A percentile compares a stretch with the other conserved stretches of the same genome.
These are phyloP conservation scores for Penicillium sp. DNA, from an alignment of 2,329 filamentous ascomycete species.

Conservation along the genomic window DNA sequence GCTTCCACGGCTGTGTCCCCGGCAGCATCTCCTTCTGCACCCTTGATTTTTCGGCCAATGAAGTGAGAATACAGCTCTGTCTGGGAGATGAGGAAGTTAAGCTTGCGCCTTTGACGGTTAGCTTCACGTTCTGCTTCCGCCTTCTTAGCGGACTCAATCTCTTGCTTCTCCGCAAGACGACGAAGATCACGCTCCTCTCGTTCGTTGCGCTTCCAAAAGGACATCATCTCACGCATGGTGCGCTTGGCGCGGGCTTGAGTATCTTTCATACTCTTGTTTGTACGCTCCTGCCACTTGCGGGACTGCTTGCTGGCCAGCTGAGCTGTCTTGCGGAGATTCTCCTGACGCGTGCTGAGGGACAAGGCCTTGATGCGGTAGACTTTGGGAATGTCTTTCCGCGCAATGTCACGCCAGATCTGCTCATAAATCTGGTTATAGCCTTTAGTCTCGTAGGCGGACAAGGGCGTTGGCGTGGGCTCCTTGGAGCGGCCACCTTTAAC, in stretches of 20 bases:
- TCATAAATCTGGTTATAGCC: conserved; percentile 95
- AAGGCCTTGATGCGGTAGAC: conserved; percentile 79
- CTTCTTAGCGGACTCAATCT: conserved; percentile 91
- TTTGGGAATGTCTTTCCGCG: conserved; percentile 86
- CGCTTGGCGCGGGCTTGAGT: conserved; percentile 93
- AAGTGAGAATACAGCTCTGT: conserved; percentile 99
- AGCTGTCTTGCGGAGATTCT: conserved; percentile 96
- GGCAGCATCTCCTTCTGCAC: conserved; percentile 77
- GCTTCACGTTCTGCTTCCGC: conserved; percentile 96
- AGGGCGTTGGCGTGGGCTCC: no score
- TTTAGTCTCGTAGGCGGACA: conserved; percentile 79
- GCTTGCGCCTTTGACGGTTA: conserved; percentile 92
- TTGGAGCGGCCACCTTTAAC: no score
- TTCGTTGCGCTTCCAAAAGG: conserved; percentile 98
- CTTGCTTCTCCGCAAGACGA: conserved; percentile 87
- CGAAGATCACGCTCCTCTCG: conserved; percentile 90
- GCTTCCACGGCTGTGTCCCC: no score
- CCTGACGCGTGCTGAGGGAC: conserved; percentile 75
- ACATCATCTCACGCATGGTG: conserved; percentile 98
- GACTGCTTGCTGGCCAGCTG: conserved; percentile 95
- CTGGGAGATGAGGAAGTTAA: conserved; percentile 98
- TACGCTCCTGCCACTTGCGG: conserved; percentile 90
- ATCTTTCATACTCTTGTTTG: conserved; percentile 97
- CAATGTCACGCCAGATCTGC: conserved; percentile 91
- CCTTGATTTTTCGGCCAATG: conserved; percentile 98